A percentile compares a stretch with the other conserved stretches of the same genome.
Conservation (phyloP, 2,329 filamentous ascomycete species). For the Setomelanomma holmii region DNA sequence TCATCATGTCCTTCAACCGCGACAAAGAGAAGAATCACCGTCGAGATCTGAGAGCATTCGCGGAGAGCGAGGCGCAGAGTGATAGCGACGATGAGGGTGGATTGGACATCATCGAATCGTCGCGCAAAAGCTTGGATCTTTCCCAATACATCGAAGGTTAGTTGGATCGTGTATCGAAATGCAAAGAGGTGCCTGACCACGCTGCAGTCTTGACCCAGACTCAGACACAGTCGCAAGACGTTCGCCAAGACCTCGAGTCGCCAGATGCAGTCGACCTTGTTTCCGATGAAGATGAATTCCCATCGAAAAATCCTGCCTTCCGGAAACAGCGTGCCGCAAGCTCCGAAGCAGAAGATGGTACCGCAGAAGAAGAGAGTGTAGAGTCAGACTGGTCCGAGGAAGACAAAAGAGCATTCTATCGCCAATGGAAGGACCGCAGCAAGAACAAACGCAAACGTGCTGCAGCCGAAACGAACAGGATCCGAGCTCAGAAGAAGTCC, state of each 20-base stretch:
- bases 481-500: constrained; percentile 55
- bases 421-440: constrained; percentile 69
- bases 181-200: neutral
- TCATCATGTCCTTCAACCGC: constrained; percentile 25
- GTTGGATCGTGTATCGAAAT: constrained; percentile 2
- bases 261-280: constrained; percentile 1
- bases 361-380: constrained; percentile 9
- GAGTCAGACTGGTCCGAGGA: constrained; percentile 60
- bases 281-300: constrained; percentile 17
- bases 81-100: constrained; percentile 50
- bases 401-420: constrained; percentile 62
- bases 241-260: neutral
- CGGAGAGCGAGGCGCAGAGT: constrained; percentile 33
- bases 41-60: constrained; percentile 30
- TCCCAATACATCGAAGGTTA: constrained; percentile 45
- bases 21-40: constrained; percentile 20
- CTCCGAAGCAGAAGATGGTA: constrained; percentile 17
- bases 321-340: neutral
- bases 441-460: constrained; percentile 60
- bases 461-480: constrained; percentile 57
- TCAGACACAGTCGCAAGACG: constrained; percentile 31
- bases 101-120: constrained; percentile 50
- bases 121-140: constrained; percentile 40
- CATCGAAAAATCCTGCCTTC: neutral
- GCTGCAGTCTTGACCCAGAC: constrained; percentile 33